Evolutionary conservation across 345 rosid genomes (phyloP), one percentile per base, ranked within the genome.

Genomic region (Camelina laxa): DNA sequence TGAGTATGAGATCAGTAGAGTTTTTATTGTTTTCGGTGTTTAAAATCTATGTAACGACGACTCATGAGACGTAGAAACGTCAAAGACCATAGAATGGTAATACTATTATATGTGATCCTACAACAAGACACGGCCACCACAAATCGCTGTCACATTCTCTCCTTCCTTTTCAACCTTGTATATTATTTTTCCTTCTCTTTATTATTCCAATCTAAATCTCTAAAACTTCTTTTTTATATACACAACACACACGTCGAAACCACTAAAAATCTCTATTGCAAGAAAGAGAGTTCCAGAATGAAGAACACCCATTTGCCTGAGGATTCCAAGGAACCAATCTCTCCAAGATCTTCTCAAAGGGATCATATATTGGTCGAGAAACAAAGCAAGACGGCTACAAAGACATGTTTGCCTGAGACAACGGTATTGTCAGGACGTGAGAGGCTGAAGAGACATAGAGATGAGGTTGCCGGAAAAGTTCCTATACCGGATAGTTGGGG

Each of bases 401-500:
- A 39, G n/a, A 49, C 69, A 48, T 51, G 62, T 68, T 41, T 69
- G 4, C 20, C 65, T 11, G 44, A 33, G 38, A 58, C 31, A 22
- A 45, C 44, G 3, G 36, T 49, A 35, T 19, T 39, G 64, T 67
- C 55, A 8, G 94, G 92, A 61, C 84, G 87, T 1, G 94, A 91
- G 72, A 82, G 84, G 80, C 84, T 87, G 19, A 89, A 86, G 83
- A 85, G 86, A 73, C 89, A 86, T 60, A 68, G 87, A 62, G 85
- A 84, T 53, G 91, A 83, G 51, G 68, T 75, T 42, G 79, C 79
- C 22, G 93, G 97, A 15, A 65, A 65, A 53, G 84, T 88, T 55
- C 13, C 60, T 65, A 79, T 91, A 69, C 93, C 94, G 6, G 97
- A 91, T 0, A 72, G 50, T 6, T 88, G 97, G 97, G 87, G 85